Evolutionary conservation across 371 early-diverging fungal species (phyloP), one percentile per base, ranked within the genome.

Genomic region (Coemansia sp.): DNA sequence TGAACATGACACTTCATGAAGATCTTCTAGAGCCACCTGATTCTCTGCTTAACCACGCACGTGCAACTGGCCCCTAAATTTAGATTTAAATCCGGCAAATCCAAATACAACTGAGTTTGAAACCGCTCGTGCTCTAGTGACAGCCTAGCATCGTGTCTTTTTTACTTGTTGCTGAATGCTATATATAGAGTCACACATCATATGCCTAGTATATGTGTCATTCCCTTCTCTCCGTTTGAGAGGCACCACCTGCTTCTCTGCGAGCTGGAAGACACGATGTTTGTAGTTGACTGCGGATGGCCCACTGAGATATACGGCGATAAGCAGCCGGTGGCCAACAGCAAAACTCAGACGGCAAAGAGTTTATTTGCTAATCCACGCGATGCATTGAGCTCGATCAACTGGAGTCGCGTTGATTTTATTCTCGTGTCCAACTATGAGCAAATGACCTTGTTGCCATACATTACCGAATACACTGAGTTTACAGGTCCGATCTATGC

Each of bases 401-500:
- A 79, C 64, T 82, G 82, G 82, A 71, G 59, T 47, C 68, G 68
- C 14, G 77, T 95, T 34, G 93, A 94, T 73, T 83, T 89, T 42
- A 84, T 94, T 8, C 75, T 95, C 7, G 81, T 95, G 45, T 83
- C 92, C 55, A 89, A 91, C 79, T 84, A 82, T 68, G 84, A 87
- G 55, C 84, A 88, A 45, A 87, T 91, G 80, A 78, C 87, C 27
- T 89, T 91, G 26, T 79, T 95, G 34, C 95, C 95, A 10, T 94
- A 83, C 62, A 73, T 94, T 59, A 92, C 93, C 0, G 94, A 94
- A 65, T 90, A 88, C 78, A 82, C 90, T 7, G 88, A 85, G 24
- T 95, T 95, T 71, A 83, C 87, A 47, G 95, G 95, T 14, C 83
- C 83, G 21, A 87, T 94, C 7, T 85, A 85, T 79, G 90, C 91